Base-by-base conservation (phyloP, 306 rosid species). In the Bauhinia variegata region DNA sequence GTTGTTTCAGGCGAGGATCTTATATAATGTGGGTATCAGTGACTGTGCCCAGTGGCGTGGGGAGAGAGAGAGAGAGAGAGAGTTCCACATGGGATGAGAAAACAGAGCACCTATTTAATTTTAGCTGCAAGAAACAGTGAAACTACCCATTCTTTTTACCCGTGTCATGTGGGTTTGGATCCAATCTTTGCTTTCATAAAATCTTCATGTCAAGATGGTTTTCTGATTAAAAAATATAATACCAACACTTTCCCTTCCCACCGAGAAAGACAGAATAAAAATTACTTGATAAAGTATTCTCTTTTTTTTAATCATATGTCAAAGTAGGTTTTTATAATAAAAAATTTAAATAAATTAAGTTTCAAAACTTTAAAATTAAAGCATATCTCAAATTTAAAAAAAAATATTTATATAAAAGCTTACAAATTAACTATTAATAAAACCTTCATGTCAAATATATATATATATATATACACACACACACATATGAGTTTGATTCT, bases 151-250 rank as follows among this genome's bases (percentile, higher is more conserved):
- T 6, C 28, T 68, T 75, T 34, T 79, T 54, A 31, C 15, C 70
- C 3, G 49, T 12, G 72, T 60, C 71, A 38, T 75, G 83, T 80
- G 85, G 80, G 82, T 75, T 72, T 72, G 79, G 69, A 47, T 68
- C 50, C 28, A 50, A 34, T 32, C 47, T 30, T 37, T 49, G 42
- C 48, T 55, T 69, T 23, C 15, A 36, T 33, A 58, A 79, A 8
- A 12, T 30, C 14, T 50, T 28, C 58, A 61, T 43, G 68, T 68
- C 43, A 63, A 32, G 52, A 54, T 60, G 41, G 57, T 52, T 18
- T 76, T 75, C n/a, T 64, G 49, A 56, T 64, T 71, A 30, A 60
- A 37, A 68, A 71, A 74, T 49, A 42, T 49, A 42, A 71, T 71
- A 75, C 68, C 44, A 71, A 72, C 62, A 47, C 65, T 84, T 67